Evolutionary conservation across 164 flowering plant species (phyloP).

Genomic region (Tetrastigma voinierianum): DNA sequence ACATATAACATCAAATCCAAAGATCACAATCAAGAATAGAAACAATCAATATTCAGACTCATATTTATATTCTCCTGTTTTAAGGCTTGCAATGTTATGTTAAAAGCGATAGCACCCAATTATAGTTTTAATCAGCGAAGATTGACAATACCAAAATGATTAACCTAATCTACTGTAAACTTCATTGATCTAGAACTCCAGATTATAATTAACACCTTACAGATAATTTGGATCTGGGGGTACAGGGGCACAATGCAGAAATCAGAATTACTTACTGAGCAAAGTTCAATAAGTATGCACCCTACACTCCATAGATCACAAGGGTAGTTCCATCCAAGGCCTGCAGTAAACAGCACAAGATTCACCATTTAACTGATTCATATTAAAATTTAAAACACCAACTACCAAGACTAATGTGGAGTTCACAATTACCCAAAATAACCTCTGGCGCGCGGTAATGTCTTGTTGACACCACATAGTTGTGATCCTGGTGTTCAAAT

Average conservation of each 20-base stretch:
- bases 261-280: constrained; percentile 60
- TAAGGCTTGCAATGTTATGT: neutral
- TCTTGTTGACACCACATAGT: constrained; percentile 73
- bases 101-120: neutral
- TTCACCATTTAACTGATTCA: neutral
- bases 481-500: constrained; percentile 84
- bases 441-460: constrained; percentile 85
- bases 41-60: neutral
- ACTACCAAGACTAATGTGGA: neutral
- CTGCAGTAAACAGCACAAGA: constrained; percentile 31
- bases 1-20: neutral
- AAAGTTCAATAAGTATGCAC: constrained; percentile 88
- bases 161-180: too few species aligned
- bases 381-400: neutral
- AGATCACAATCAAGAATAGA: neutral
- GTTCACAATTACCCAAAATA: constrained; percentile 53
- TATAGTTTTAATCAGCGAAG: too few species aligned
- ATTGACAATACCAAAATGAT: too few species aligned
- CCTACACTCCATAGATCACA: constrained; percentile 97
- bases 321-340: constrained; percentile 94
- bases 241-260: neutral
- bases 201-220: too few species aligned
- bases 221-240: too few species aligned
- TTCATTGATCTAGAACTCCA: too few species aligned
- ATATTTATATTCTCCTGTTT: too few species aligned